phyloP scores from a whole-genome alignment of 1,284 basidiomycete species.

The Takashimella koratensis region DNA sequence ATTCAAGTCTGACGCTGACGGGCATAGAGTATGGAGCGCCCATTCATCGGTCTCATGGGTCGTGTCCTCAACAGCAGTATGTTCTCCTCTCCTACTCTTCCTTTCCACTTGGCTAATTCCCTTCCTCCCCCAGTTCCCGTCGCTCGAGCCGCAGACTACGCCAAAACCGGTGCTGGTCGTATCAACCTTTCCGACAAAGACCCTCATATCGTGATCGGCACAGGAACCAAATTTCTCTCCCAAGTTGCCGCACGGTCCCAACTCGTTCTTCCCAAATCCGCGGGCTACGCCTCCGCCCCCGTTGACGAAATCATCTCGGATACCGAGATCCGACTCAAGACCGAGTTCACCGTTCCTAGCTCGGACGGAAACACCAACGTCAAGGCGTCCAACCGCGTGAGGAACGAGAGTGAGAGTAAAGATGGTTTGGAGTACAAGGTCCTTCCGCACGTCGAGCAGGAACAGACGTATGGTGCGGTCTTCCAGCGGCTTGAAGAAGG shows the following conservation, averaged over 20 bases:
- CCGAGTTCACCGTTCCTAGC: slow-evolving; percentile 62
- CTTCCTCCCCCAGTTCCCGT: slow-evolving; percentile 70
- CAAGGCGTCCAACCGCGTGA: slow-evolving; percentile 66
- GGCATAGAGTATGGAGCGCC: slow-evolving; percentile 41
- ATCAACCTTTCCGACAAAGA: slow-evolving; percentile 71
- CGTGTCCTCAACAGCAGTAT: slow-evolving; percentile 84
- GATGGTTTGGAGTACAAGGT: slow-evolving; percentile 69
- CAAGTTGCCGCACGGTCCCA: slow-evolving; percentile 80
- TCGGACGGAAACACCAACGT: slow-evolving; percentile 56
- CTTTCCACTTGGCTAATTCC: slow-evolving; percentile 5
- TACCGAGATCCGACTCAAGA: slow-evolving; percentile 74
- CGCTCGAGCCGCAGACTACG: slow-evolving; percentile 83
- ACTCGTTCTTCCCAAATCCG: slow-evolving; percentile 79
- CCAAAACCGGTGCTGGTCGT: slow-evolving; percentile 71
- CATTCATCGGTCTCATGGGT: slow-evolving; percentile 71
- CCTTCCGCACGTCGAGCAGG: slow-evolving; percentile 83
- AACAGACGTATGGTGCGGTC: slow-evolving; percentile 91
- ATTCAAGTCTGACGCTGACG: slow-evolving; percentile 1
- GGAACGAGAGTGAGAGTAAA: slow-evolving; percentile 59
- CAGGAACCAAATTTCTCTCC: slow-evolving; percentile 69
- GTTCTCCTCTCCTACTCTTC: not conserved
- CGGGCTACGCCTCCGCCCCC: slow-evolving; percentile 75
- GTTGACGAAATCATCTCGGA: slow-evolving; percentile 87
- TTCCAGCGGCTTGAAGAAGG: slow-evolving; percentile 83
- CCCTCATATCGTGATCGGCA: slow-evolving; percentile 72